Percentiles rank a stretch among this genome's conserved stretches.
Evolutionary conservation across 805 yeast species (phyloP).

Genomic region (Yamadazyma scolyti): DNA sequence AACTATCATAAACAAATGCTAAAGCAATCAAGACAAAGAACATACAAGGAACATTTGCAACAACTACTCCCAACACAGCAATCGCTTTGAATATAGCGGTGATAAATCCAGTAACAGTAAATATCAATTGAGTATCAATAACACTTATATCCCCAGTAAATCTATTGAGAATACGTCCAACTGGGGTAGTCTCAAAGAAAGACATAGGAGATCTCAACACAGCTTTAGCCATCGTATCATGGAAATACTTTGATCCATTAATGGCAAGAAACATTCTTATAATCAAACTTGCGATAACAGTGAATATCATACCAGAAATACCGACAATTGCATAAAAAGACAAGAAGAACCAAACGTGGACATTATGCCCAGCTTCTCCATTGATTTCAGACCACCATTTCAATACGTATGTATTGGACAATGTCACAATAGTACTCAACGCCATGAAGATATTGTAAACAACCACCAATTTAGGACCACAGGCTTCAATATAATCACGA

Average conservation of each 20-base stretch:
- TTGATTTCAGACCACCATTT: slow-evolving; percentile 36
- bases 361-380: slow-evolving; percentile 19
- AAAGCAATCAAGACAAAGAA: slow-evolving; percentile 21
- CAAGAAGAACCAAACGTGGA: slow-evolving; percentile 21
- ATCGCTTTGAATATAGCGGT: slow-evolving; percentile 19
- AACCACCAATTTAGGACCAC: slow-evolving; percentile 23
- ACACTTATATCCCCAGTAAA: slow-evolving; percentile 34
- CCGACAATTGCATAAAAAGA: slow-evolving; percentile 24
- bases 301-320: slow-evolving; percentile 22
- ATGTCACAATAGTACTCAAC: slow-evolving; percentile 14
- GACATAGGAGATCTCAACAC: slow-evolving; percentile 39
- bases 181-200: slow-evolving; percentile 39
- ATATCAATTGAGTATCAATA: slow-evolving; percentile 30
- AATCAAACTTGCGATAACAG: slow-evolving; percentile 24
- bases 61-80: slow-evolving; percentile 27
- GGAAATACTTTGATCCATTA: slow-evolving; percentile 29
- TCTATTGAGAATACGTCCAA: slow-evolving; percentile 37
- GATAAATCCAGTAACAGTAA: slow-evolving; percentile 25
- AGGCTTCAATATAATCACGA: slow-evolving; percentile 27
- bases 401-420: slow-evolving; percentile 25
- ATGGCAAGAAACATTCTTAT: slow-evolving; percentile 29
- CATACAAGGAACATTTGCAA: slow-evolving; percentile 31
- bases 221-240: slow-evolving; percentile 31
- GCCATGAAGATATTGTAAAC: slow-evolving; percentile 20
- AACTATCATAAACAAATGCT: slow-evolving; percentile 25